A percentile compares a stretch with the other conserved stretches of the same genome.
Evolutionary conservation across 2,329 filamentous ascomycete species (phyloP).

Genomic region (Emergomyces orientalis): DNA sequence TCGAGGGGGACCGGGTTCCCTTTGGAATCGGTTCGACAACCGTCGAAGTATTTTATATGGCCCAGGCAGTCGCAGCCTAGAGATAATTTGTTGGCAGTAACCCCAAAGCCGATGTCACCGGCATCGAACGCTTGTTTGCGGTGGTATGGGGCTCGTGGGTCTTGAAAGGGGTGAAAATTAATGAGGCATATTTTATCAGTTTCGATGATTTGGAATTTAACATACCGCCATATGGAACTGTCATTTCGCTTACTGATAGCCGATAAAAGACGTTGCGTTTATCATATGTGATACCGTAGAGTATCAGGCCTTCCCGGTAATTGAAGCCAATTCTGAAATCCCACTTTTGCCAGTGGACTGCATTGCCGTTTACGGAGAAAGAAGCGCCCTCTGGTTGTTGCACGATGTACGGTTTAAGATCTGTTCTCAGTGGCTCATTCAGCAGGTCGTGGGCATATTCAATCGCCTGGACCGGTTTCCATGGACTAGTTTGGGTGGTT

Average conservation of each 20-base stretch:
- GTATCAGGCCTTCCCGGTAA: constrained; percentile 54
- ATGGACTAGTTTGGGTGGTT: constrained; percentile 47
- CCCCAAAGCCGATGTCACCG: constrained; percentile 56
- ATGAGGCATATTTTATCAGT: not conserved
- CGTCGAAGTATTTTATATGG: constrained; percentile 58
- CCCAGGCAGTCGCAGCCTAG: constrained; percentile 63
- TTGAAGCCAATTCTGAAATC: constrained; percentile 54
- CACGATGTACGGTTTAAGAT: constrained; percentile 56
- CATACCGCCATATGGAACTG: constrained; percentile 38
- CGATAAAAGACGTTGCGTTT: constrained; percentile 58
- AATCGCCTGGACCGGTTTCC: constrained; percentile 45
- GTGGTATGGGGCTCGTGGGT: constrained; percentile 58
- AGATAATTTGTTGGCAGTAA: constrained; percentile 60
- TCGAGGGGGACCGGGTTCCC: constrained; percentile 51
- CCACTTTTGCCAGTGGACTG: constrained; percentile 59
- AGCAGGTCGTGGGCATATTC: constrained; percentile 56
- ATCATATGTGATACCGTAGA: constrained; percentile 58
- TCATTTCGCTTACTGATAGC: constrained; percentile 59
- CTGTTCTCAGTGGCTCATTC: constrained; percentile 49
- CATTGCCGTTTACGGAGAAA: constrained; percentile 49
- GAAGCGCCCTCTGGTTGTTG: constrained; percentile 57
- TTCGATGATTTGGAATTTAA: constrained; percentile 16
- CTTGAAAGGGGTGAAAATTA: constrained; percentile 36
- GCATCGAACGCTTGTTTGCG: constrained; percentile 63
- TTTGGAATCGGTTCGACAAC: constrained; percentile 47